Evolutionary conservation across 805 yeast species (phyloP), one percentile per base, ranked within the genome.

Genomic region (Starmerella floris): DNA sequence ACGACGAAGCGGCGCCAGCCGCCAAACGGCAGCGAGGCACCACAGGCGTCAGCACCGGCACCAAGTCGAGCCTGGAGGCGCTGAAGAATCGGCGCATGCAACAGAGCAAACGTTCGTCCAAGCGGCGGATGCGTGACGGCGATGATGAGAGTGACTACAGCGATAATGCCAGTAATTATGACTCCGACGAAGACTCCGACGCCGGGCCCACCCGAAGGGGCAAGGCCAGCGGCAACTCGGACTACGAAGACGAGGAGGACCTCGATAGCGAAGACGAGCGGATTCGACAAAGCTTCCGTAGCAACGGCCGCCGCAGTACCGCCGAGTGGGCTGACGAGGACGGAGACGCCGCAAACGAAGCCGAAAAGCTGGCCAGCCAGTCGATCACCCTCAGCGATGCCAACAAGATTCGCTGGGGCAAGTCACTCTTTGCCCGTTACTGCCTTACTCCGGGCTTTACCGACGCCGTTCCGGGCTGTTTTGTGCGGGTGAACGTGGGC

Each of bases 401-500:
- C 42, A 85, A 84, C 59, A 72, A 72, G 38, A 67, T 83, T 23
- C 70, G 79, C 45, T 72, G 88, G 35, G 94, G 95, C 16, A 77
- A 94, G 58, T 66, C 83, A 6, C 72, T 77, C 51, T 72, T 85
- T 35, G 73, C 77, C 31, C 80, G 79, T 58, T 83, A 68, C 57
- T 75, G 87, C 56, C 85, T 77, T 59, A 78, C 85, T 61, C 87
- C 91, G 11, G 85, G 76, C 27, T 87, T 93, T 59, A 76, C 72
- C 36, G 76, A 73, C 17, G 70, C 72, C 1, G 72, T 83, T 15
- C 67, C 72, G 17, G 93, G 83, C 19, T 76, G 93, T 39, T 83
- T 69, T 58, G 94, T 87, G 28, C 73, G 87, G 51, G 77, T 91
- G 42, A 85, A 83, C 58, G 73, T 91, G 43, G 95, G 95, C 9